Evolutionary conservation across 441 rosid species (phyloP).

Genomic region (Erysimum cheiri): DNA sequence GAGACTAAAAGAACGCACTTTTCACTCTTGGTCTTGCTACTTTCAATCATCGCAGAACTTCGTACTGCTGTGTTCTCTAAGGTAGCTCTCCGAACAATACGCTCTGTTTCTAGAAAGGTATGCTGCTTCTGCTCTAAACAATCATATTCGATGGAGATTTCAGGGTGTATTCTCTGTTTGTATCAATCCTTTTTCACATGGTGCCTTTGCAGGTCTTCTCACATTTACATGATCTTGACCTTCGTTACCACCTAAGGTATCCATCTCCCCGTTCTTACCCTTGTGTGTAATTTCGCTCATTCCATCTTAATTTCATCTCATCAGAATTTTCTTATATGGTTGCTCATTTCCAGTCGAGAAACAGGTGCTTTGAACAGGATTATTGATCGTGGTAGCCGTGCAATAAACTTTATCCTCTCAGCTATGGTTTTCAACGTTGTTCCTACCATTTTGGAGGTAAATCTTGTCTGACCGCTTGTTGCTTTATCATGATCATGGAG

Average conservation of each 20-base stretch:
- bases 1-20: not conserved
- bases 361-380: constrained; percentile 92
- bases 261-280: constrained; percentile 27
- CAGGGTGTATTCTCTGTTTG: constrained; percentile 6
- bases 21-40: constrained; percentile 26
- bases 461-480: constrained; percentile 35
- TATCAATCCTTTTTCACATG: constrained; percentile 17
- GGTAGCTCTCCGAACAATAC: constrained; percentile 88
- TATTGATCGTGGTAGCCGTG: constrained; percentile 97
- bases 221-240: constrained; percentile 88
- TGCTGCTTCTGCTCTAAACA: not conserved
- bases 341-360: constrained; percentile 74
- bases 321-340: constrained; percentile 37
- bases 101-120: constrained; percentile 94
- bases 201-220: constrained; percentile 70
- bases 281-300: not conserved
- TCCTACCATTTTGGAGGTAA: constrained; percentile 92
- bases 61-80: constrained; percentile 95
- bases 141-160: not conserved
- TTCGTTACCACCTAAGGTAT: constrained; percentile 87
- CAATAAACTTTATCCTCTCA: constrained; percentile 85
- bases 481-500: constrained; percentile 18
- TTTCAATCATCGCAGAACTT: constrained; percentile 60
- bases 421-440: constrained; percentile 91
- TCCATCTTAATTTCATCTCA: constrained; percentile 9